Conservation (phyloP, 495 filamentous ascomycete genomes). For the Aspergillus bertholletiae region DNA sequence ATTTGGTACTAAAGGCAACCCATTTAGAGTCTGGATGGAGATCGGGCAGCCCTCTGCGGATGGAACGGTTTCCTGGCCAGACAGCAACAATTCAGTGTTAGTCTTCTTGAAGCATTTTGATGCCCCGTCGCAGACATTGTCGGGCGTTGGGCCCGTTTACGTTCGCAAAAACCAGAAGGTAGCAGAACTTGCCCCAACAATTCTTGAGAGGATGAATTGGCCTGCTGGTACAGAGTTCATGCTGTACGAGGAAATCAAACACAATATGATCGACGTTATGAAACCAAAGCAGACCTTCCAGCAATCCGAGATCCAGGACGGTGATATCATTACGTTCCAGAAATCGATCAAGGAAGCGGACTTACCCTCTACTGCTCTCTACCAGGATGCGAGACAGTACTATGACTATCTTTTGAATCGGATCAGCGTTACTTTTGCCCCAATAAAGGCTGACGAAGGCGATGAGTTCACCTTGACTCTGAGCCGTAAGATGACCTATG, state of each 20-base stretch:
- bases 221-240: slow-evolving; percentile 55
- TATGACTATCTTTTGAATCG: slow-evolving; percentile 91
- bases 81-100: slow-evolving; percentile 62
- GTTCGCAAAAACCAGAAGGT: slow-evolving; percentile 84
- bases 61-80: slow-evolving; percentile 66
- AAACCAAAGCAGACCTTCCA: slow-evolving; percentile 86
- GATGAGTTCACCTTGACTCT: slow-evolving; percentile 70
- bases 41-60: slow-evolving; percentile 62
- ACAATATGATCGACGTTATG: slow-evolving; percentile 92
- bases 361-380: slow-evolving; percentile 40
- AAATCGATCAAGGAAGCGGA: slow-evolving; percentile 60
- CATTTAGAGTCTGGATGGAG: slow-evolving; percentile 86
- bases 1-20: slow-evolving; percentile 63
- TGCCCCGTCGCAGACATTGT: slow-evolving; percentile 64
- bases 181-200: slow-evolving; percentile 74
- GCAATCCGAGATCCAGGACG: slow-evolving; percentile 91
- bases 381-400: slow-evolving; percentile 71
- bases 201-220: slow-evolving; percentile 87
- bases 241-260: slow-evolving; percentile 97
- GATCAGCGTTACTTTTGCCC: slow-evolving; percentile 57
- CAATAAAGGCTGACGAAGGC: slow-evolving; percentile 32
- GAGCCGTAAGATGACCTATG: slow-evolving; percentile 86
- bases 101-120: slow-evolving; percentile 95
- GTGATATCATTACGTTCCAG: slow-evolving; percentile 96
- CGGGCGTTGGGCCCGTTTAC: slow-evolving; percentile 77